Evolutionary conservation across 2,329 filamentous ascomycete species (phyloP), one percentile per base, ranked within the genome.

Genomic region (Trichoderma guizhouense): DNA sequence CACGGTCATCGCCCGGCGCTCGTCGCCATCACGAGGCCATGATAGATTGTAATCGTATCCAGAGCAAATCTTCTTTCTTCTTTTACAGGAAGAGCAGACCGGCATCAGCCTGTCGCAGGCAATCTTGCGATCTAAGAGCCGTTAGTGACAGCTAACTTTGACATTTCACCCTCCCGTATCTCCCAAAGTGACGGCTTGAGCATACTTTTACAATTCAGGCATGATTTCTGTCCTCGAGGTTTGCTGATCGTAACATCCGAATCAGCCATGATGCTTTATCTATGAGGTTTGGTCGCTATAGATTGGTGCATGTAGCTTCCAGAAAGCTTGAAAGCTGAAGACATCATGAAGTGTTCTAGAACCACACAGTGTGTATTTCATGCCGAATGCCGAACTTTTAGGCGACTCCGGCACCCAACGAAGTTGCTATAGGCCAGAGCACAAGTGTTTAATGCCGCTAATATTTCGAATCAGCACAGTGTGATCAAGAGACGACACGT

Each of bases 31-130:
- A 18, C 71, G 71, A 18, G 71, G 71, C 71, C 71, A 72, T 21
- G 71, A 72, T 26, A 72, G 36, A 26, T 70, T 72, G 24, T 65
- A 26, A 14, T 64, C 71, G 26, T 72, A 72, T 9, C 71, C 71
- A 21, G 60, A 58, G 30, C 71, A 72, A 36, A 65, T 15, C 57
- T 72, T 72, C 24, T 58, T 69, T 9, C 71, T 43, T 9, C 71
- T 58, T 21, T 43, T 34, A n/a, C 71, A 72, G 15, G 71, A 69
- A n/a, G 71, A 69, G 24, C 71, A 72, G 2, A 24, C 57, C 5
- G 71, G 71, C 7, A 72, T 39, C 11, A 66, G 34, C 43, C 65
- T 51, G 26, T 72, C 71, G 21, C 71, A 72, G 9, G 71, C 71
- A 43, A 72, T 72, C 32, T 72, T 72, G 24, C 71, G 64, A 34